Conservation (phyloP, 2,329 filamentous ascomycete species). For the Aspergillus tamarii region DNA sequence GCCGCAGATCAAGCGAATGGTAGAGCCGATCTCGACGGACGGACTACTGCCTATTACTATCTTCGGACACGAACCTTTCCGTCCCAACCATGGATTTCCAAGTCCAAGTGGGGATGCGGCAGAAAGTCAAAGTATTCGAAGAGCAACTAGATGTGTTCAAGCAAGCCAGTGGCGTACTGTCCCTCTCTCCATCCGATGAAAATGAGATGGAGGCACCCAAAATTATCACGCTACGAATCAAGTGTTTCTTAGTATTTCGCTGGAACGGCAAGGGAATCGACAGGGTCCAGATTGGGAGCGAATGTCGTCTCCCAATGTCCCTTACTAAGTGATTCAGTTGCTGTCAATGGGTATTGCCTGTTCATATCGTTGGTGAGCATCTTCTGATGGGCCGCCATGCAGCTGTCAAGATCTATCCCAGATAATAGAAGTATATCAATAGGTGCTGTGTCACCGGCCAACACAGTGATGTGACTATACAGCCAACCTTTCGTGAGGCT, state of each 20-base stretch:
- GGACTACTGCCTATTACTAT: not conserved
- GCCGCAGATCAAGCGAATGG: not conserved
- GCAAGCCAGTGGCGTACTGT: not conserved
- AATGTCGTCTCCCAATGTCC: too few species aligned
- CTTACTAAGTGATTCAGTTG: not conserved
- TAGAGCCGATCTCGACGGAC: not conserved
- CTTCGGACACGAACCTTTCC: not conserved
- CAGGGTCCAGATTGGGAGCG: not conserved
- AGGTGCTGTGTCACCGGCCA: conserved; percentile 1
- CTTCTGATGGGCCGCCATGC: not conserved
- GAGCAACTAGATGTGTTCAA: not conserved
- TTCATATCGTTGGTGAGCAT: not conserved
- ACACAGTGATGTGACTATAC: not conserved
- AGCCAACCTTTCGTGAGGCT: not conserved
- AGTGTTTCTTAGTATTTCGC: not conserved
- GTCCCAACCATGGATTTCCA: not conserved
- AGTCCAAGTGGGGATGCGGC: not conserved
- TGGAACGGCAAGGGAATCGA: not conserved
- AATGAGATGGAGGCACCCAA: not conserved
- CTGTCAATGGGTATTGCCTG: not conserved
- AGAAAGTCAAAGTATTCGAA: not conserved
- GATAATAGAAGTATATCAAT: conserved; percentile 1
- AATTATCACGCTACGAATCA: not conserved
- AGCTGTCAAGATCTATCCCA: not conserved
- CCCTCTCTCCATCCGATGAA: not conserved